Evolutionary conservation across 768 basidiomycete species (phyloP).

Genomic region (Xerocomus brunneocitrinus): DNA sequence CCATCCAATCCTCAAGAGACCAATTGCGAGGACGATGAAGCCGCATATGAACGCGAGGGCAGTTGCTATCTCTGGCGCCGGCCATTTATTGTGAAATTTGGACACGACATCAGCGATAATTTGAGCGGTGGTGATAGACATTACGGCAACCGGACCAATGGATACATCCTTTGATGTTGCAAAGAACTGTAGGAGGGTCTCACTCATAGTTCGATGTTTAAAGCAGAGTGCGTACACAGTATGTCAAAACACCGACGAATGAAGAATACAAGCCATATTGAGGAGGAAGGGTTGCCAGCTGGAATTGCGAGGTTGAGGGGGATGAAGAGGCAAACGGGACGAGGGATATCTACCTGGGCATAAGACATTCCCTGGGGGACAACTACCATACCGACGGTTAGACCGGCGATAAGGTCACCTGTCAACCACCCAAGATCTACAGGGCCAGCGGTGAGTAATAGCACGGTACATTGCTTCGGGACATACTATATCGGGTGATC

Average conservation of each 20-base stretch:
- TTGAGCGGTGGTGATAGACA: constrained; percentile 85
- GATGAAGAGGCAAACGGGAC: not conserved
- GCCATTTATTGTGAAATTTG: constrained; percentile 53
- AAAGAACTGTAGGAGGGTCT: constrained; percentile 57
- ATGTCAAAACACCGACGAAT: constrained; percentile 81
- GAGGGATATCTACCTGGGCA: constrained; percentile 47
- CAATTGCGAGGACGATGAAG: constrained; percentile 87
- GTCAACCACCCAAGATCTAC: constrained; percentile 73
- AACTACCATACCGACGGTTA: constrained; percentile 93
- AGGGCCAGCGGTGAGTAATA: not conserved
- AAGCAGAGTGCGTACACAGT: constrained; percentile 56
- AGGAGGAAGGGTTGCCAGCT: constrained; percentile 81
- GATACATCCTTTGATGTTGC: constrained; percentile 98
- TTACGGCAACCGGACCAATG: constrained; percentile 99
- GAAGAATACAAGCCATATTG: constrained; percentile 94
- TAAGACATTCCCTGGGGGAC: constrained; percentile 95
- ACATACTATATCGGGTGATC: constrained; percentile 83
- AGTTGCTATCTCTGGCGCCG: constrained; percentile 73
- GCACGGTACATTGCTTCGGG: not conserved
- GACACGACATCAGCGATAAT: constrained; percentile 66
- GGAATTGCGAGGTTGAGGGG: not conserved
- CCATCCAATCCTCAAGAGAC: constrained; percentile 88
- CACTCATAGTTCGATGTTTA: not conserved
- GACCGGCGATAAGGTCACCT: constrained; percentile 84
- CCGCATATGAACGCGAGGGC: constrained; percentile 83